Base-by-base conservation (phyloP, 2,329 filamentous ascomycete genomes). In the Penicillium sp. region DNA sequence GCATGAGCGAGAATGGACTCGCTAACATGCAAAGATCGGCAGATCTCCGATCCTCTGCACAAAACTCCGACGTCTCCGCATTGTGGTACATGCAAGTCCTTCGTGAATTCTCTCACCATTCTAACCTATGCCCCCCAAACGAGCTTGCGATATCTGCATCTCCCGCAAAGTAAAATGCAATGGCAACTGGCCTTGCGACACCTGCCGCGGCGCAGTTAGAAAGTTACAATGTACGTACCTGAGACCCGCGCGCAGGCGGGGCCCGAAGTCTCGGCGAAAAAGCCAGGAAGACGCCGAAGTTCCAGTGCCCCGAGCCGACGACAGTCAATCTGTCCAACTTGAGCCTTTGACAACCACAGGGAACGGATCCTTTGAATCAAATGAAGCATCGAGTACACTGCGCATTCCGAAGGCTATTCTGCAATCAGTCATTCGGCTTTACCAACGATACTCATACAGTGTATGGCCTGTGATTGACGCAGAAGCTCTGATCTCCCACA, bases 111-210 rank as follows among this genome's bases (percentile, higher is more conserved):
- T 14, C 14, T 22, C 16, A 40, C 22, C n/a, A 52, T 11, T 34
- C 11, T 22, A 38, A 42, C n/a, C 44, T 43, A 49, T 48, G 54
- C 49, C 62, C 36, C 62, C 61, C 21, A 70, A 69, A 63, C 57
- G 65, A 56, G 67, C 68, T 40, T 70, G 67, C 43, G 68, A 71
- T 56, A 54, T 47, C 24, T 71, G 65, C 24, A 71, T 70, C 38
- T 58, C 59, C 38, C 64, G 68, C 32, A 70, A 71, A 59, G 61
- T 71, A 11, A 68, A 66, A 46, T 70, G 64, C 53, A 65, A 57
- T 45, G 67, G 67, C 22, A 53, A 64, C 34, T 67, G 55, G 60
- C 67, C 67, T 21, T 71, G 68, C 52, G 55, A 63, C 44, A 67
- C 66, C 14, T 70, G 68, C 43, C 56, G 56, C 13, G 43, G 58